Conservation (phyloP, 2,329 filamentous ascomycete species). For the Teratosphaeriaceae sp. region DNA sequence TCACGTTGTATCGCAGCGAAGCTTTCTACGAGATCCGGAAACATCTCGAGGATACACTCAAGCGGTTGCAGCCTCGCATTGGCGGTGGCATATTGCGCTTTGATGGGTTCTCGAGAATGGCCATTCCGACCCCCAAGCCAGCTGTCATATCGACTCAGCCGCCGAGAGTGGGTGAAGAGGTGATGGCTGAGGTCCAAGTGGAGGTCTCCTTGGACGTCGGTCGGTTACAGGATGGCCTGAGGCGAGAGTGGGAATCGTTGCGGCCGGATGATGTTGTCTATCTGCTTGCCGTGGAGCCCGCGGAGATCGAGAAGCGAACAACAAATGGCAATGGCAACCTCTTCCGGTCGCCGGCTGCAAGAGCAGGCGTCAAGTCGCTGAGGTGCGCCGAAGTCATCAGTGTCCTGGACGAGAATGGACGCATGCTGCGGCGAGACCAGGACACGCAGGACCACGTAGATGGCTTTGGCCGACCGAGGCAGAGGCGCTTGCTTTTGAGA, state of each 20-base stretch:
- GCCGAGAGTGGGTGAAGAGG: conserved; percentile 72
- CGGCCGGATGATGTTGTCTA: conserved; percentile 86
- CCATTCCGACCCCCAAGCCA: conserved; percentile 75
- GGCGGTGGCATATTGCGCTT: conserved; percentile 64
- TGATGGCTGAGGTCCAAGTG: conserved; percentile 76
- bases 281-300: conserved; percentile 66
- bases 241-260: conserved; percentile 84
- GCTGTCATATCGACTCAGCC: conserved; percentile 82
- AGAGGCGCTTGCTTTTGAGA: conserved; percentile 69
- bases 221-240: conserved; percentile 66
- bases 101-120: conserved; percentile 85
- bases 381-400: conserved; percentile 81
- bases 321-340: conserved; percentile 52
- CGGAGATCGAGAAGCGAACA: conserved; percentile 42
- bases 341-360: conserved; percentile 47
- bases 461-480: conserved; percentile 52
- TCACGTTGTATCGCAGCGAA: conserved; percentile 82
- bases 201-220: conserved; percentile 82
- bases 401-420: conserved; percentile 78
- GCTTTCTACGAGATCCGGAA: conserved; percentile 90
- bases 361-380: conserved; percentile 61
- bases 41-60: conserved; percentile 77
- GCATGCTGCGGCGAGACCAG: conserved; percentile 57
- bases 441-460: conserved; percentile 50
- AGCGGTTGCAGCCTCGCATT: conserved; percentile 65